phyloP scores from a whole-genome alignment of 2,329 filamentous ascomycete genomes.

The Aspergillus arachidicola region DNA sequence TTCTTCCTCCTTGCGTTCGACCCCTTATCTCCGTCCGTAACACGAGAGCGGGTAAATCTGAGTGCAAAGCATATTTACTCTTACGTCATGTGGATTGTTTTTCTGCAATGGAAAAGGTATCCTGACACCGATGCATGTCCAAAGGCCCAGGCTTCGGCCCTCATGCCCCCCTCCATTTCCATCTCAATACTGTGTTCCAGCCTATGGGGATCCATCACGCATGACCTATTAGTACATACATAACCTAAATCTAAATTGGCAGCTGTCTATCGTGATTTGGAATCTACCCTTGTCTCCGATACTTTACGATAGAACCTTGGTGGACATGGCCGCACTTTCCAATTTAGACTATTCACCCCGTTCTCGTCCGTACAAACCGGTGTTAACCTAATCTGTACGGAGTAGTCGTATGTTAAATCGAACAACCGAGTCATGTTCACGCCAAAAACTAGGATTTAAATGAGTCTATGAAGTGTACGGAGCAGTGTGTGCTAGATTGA shows the following conservation, averaged over 20 bases:
- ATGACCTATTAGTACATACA: constrained; percentile 3
- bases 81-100: not conserved
- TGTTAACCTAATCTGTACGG: too few relatives aligned
- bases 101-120: not conserved
- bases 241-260: constrained; percentile 2
- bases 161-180: not conserved
- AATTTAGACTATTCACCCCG: not conserved
- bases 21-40: not conserved
- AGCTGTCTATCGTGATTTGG: constrained; percentile 2
- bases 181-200: not conserved
- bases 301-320: not conserved
- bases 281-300: not conserved
- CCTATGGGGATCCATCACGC: not conserved
- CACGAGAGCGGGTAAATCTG: not conserved
- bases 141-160: not conserved
- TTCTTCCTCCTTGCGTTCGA: not conserved
- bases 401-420: not conserved
- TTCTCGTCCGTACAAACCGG: not conserved
- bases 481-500: not conserved
- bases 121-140: not conserved
- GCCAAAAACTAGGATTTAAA: not conserved
- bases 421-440: not conserved
- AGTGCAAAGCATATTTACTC: not conserved
- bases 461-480: not conserved
- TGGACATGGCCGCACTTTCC: not conserved